Evolutionary conservation across 495 filamentous ascomycete species (phyloP).

Genomic region (Glarea lozoyensis): DNA sequence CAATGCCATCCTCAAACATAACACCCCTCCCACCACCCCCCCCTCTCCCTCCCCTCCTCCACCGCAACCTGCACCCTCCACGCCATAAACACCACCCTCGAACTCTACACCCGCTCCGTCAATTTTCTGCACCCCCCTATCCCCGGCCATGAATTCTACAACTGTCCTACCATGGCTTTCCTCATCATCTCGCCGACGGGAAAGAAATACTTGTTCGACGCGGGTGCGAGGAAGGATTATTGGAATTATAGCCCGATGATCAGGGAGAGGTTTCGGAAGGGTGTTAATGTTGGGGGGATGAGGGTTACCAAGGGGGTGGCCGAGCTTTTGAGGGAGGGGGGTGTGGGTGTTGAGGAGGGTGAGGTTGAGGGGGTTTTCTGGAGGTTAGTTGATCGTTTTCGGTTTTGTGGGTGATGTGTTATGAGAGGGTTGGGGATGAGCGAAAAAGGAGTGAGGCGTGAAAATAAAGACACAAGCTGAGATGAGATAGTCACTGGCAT

Average conservation of each 20-base stretch:
- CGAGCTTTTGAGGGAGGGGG: constrained; percentile 39
- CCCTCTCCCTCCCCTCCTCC: constrained; percentile 37
- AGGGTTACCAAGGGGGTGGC: constrained; percentile 36
- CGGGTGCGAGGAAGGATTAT: constrained; percentile 46
- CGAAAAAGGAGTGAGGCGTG: no score
- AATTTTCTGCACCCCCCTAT: constrained; percentile 34
- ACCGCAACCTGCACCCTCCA: constrained; percentile 37
- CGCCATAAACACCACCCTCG: constrained; percentile 40
- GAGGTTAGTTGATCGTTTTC: constrained; percentile 22
- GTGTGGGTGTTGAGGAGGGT: constrained; percentile 31
- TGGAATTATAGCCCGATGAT: constrained; percentile 32
- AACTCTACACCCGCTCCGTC: constrained; percentile 20
- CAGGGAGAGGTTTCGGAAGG: constrained; percentile 15
- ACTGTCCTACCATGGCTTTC: constrained; percentile 41
- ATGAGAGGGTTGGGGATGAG: no score
- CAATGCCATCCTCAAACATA: constrained; percentile 3
- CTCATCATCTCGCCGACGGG: constrained; percentile 42
- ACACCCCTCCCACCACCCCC: constrained; percentile 14
- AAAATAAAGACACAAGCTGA: background rate
- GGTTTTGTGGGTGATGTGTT: background rate
- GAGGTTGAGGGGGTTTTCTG: constrained; percentile 46
- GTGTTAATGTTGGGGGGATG: constrained; percentile 27
- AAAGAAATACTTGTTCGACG: constrained; percentile 46
- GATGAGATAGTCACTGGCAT: constrained; percentile 14
- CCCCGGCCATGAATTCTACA: constrained; percentile 30